Evolutionary conservation across 768 basidiomycete species (phyloP).

Genomic region (Suillus subluteus): DNA sequence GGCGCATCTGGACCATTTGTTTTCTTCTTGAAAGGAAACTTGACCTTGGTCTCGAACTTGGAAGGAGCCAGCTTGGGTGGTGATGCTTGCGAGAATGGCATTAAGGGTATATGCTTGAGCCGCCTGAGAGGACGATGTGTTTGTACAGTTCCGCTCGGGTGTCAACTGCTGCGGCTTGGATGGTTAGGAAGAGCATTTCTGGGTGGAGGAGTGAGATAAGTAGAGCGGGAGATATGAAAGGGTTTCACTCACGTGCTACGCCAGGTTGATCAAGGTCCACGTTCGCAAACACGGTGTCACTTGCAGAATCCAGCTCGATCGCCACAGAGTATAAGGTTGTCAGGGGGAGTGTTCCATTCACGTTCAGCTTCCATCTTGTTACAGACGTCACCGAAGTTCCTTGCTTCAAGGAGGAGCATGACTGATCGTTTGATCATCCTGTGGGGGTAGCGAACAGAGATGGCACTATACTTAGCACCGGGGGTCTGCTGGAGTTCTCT

Average conservation of each 20-base stretch:
- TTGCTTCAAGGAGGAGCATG: too few species aligned
- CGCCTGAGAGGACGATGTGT: constrained; percentile 96
- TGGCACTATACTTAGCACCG: too few species aligned
- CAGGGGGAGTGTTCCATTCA: too few species aligned
- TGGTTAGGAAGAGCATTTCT: constrained; percentile 98
- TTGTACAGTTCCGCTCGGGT: constrained; percentile 92
- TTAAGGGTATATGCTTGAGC: constrained; percentile 99
- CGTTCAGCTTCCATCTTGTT: too few species aligned
- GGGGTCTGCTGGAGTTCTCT: too few species aligned
- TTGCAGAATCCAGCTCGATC: too few species aligned
- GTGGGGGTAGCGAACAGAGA: too few species aligned
- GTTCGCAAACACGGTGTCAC: background rate
- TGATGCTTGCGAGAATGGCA: too few species aligned
- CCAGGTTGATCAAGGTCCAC: constrained; percentile 98
- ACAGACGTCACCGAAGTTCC: too few species aligned
- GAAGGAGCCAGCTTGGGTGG: constrained; percentile 40
- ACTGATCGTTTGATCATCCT: too few species aligned
- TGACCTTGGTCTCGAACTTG: constrained; percentile 52
- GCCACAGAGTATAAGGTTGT: too few species aligned
- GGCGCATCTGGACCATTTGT: constrained; percentile 38
- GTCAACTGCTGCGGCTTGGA: constrained; percentile 90
- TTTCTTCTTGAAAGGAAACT: constrained; percentile 76
- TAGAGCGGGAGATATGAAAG: background rate
- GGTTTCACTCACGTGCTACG: constrained; percentile 82
- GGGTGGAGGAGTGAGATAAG: background rate